Conservation (phyloP, 805 yeast species). For the Tetrapisispora taiwanensis region DNA sequence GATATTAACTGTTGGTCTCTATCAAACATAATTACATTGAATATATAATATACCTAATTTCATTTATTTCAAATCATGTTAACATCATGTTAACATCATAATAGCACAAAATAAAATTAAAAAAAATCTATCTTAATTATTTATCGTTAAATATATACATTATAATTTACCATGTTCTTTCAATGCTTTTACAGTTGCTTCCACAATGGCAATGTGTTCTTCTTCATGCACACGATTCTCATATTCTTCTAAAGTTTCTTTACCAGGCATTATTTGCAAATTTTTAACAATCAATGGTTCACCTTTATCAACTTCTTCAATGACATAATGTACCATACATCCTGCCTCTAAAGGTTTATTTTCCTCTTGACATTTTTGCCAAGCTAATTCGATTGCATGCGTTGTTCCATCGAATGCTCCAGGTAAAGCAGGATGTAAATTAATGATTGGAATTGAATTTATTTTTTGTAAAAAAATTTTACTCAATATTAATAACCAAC, state of each 20-base stretch:
- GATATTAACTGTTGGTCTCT: no score
- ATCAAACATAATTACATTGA: no score
- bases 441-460: slow-evolving; percentile 66
- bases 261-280: slow-evolving; percentile 51
- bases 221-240: slow-evolving; percentile 71
- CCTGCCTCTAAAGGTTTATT: slow-evolving; percentile 68
- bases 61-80: no score
- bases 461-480: slow-evolving; percentile 63
- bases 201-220: slow-evolving; percentile 90
- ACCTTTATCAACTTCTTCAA: slow-evolving; percentile 90
- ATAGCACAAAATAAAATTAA: no score
- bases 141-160: no score
- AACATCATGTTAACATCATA: no score
- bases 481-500: slow-evolving; percentile 93
- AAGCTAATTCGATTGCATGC: slow-evolving; percentile 92
- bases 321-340: slow-evolving; percentile 94
- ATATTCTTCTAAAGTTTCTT: slow-evolving; percentile 67
- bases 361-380: slow-evolving; percentile 77
- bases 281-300: slow-evolving; percentile 80
- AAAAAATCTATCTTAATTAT: no score
- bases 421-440: slow-evolving; percentile 94
- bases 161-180: slow-evolving; percentile 1
- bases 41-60: no score
- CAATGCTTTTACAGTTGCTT: slow-evolving; percentile 67
- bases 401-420: slow-evolving; percentile 91